These are phyloP conservation scores for Aureobasidium sp. DNA, from an alignment of 2,329 filamentous ascomycete genomes.

Conservation along the genomic window DNA sequence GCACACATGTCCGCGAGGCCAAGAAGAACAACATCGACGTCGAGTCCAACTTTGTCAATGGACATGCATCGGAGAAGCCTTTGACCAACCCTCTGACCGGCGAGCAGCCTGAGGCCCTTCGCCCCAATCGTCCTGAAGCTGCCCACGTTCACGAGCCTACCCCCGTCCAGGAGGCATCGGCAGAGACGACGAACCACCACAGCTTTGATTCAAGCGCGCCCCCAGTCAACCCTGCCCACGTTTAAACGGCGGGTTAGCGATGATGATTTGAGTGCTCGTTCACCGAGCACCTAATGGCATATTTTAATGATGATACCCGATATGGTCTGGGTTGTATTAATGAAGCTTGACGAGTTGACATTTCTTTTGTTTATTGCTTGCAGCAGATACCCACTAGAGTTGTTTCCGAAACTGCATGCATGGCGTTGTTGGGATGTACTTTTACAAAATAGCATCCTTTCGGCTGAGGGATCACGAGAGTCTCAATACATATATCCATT, in stretches of 20 bases:
- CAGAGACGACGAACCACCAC: neutral
- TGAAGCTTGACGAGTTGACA: neutral
- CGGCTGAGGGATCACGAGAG: neutral
- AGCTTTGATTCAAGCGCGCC: constrained; percentile 8
- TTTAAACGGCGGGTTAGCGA: neutral
- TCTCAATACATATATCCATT: neutral
- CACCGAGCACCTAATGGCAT: neutral
- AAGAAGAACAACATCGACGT: constrained; percentile 12
- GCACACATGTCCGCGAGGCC: constrained; percentile 28
- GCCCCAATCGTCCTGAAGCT: neutral
- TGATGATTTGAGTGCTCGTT: neutral
- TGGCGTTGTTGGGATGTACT: neutral
- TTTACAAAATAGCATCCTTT: neutral
- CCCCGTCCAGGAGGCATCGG: neutral
- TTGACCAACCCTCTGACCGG: constrained; percentile 10
- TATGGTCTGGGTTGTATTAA: neutral
- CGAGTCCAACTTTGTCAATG: constrained; percentile 8
- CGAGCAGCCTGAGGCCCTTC: neutral
- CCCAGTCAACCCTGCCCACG: constrained; percentile 5
- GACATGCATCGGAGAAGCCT: constrained; percentile 7
- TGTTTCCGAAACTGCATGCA: constrained; percentile 9
- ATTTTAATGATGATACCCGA: neutral
- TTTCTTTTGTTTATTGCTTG: constrained; percentile 7
- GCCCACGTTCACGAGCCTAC: neutral
- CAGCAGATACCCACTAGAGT: constrained; percentile 14